A percentile compares a stretch with the other conserved stretches of the same genome.
Conservation (phyloP, 208 protist genomes). For the Novymonas esmeraldas region DNA sequence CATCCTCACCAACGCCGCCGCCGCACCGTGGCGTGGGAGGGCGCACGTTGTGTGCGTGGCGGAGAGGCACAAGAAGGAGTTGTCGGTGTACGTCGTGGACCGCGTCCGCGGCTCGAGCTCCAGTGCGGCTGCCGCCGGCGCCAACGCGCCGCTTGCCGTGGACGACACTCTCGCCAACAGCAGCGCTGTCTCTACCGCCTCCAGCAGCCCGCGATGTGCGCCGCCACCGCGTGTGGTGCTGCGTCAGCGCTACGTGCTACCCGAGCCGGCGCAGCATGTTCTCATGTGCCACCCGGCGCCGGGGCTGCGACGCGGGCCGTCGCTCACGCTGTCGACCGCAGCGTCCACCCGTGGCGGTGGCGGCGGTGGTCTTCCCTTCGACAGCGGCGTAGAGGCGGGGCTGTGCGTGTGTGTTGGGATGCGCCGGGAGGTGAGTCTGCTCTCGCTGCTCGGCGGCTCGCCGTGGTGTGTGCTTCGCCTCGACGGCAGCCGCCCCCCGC, state of each 20-base stretch:
- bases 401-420: constrained; percentile 72
- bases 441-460: constrained; percentile 59
- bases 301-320: background rate
- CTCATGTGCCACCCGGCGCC: constrained; percentile 40
- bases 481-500: constrained; percentile 29
- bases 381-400: constrained; percentile 24
- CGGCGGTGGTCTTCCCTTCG: background rate
- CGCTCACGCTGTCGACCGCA: background rate
- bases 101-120: constrained; percentile 19
- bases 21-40: too few species aligned
- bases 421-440: constrained; percentile 60
- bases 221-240: constrained; percentile 25
- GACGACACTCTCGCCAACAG: background rate
- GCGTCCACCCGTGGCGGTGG: background rate
- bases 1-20: too few species aligned
- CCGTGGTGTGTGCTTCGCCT: constrained; percentile 61
- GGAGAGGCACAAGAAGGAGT: constrained; percentile 25
- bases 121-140: background rate
- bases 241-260: constrained; percentile 44
- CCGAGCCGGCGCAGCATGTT: constrained; percentile 45
- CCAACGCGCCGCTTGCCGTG: background rate
- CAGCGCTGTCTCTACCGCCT: background rate
- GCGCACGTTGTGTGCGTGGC: constrained; percentile 31
- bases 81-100: constrained; percentile 30
- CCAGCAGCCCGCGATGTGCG: background rate